Evolutionary conservation across 148 eudicot species (phyloP).

Genomic region (Cornus suecica): DNA sequence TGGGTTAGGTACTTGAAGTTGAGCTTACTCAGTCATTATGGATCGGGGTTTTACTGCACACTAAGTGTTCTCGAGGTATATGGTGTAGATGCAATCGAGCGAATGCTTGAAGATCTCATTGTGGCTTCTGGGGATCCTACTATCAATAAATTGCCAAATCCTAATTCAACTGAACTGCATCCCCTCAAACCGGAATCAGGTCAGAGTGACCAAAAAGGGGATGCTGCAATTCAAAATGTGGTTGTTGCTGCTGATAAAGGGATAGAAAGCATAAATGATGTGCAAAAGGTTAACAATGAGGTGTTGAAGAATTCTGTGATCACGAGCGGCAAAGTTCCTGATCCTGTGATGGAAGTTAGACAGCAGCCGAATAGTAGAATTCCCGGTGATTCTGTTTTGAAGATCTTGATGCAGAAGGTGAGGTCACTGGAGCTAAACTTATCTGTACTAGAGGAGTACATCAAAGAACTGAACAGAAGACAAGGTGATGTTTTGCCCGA

Average conservation of each 20-base stretch:
- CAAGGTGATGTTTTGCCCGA: constrained; percentile 64
- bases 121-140: constrained; percentile 43
- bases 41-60: constrained; percentile 86
- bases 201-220: constrained; percentile 25
- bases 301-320: constrained; percentile 29
- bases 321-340: constrained; percentile 36
- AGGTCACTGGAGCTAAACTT: constrained; percentile 75
- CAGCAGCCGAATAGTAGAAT: constrained; percentile 58
- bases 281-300: constrained; percentile 28
- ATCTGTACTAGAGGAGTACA: constrained; percentile 70
- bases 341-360: constrained; percentile 42
- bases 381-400: constrained; percentile 75
- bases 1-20: constrained; percentile 78
- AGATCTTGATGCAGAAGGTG: constrained; percentile 85
- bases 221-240: constrained; percentile 29
- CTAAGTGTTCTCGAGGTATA: constrained; percentile 77
- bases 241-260: constrained; percentile 33
- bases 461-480: constrained; percentile 63
- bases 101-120: constrained; percentile 92
- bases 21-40: constrained; percentile 70
- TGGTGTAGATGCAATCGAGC: constrained; percentile 89
- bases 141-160: constrained; percentile 26
- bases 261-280: constrained; percentile 37
- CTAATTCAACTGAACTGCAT: constrained; percentile 42
- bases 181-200: constrained; percentile 31